phyloP scores from a whole-genome alignment of 139 green algal genomes.

The Chlorella sorokiniana region DNA sequence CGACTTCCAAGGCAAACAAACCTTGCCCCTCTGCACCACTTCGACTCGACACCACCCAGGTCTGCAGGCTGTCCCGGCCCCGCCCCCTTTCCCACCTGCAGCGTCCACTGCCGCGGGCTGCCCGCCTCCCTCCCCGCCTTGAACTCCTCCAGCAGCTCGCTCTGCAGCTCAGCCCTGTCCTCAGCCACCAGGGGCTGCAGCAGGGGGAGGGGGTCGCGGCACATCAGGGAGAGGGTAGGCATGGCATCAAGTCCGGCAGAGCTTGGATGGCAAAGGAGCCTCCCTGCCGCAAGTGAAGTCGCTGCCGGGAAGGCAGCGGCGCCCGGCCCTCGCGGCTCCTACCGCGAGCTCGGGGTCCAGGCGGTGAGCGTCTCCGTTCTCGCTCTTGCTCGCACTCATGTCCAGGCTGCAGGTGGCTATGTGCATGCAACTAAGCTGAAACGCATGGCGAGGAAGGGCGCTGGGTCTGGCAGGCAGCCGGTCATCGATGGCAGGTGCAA shows the following conservation, averaged over 20 bases:
- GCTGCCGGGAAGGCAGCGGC: too few relatives aligned
- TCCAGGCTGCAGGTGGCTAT: conserved; percentile 13
- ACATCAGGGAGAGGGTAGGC: background rate
- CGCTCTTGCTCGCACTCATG: conserved; percentile 35
- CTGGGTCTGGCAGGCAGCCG: background rate
- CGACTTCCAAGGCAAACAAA: background rate
- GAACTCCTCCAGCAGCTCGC: conserved; percentile 77
- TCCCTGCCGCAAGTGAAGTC: too few relatives aligned
- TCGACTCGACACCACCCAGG: too few relatives aligned
- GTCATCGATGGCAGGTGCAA: background rate
- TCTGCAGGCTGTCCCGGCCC: too few relatives aligned
- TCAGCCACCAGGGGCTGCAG: conserved; percentile 18
- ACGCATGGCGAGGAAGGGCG: background rate
- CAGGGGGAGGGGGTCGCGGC: background rate
- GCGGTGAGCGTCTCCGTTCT: conserved; percentile 21
- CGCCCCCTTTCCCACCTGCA: conserved; percentile 52
- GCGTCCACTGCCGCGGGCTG: conserved; percentile 30
- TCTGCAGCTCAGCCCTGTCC: conserved; percentile 11
- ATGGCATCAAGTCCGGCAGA: background rate
- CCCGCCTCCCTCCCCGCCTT: conserved; percentile 60
- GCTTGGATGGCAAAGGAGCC: too few relatives aligned
- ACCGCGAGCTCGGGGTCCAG: conserved; percentile 28
- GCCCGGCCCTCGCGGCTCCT: background rate
- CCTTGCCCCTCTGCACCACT: too few relatives aligned
- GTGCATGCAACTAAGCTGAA: background rate